Percentiles rank a stretch among this genome's conserved stretches.
Evolutionary conservation across 345 rosid species (phyloP).

Genomic region (Nasturtium officinale): DNA sequence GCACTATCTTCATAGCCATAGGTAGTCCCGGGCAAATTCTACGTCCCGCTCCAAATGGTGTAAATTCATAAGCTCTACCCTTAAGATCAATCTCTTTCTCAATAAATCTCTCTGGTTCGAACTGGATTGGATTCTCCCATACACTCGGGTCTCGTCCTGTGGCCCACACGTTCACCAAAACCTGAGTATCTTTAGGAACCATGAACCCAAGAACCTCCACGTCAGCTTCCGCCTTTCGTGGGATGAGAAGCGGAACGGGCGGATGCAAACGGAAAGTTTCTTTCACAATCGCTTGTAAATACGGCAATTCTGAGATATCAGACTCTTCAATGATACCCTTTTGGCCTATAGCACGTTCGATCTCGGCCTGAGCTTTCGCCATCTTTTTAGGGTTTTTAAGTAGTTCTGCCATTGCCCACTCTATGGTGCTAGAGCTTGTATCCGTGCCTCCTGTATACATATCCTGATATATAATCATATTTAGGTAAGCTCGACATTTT

Average conservation of each 20-base stretch:
- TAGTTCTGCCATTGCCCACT: slow-evolving; percentile 48
- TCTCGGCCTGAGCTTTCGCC: slow-evolving; percentile 37
- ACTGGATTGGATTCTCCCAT: slow-evolving; percentile 18
- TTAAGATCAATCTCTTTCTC: slow-evolving; percentile 11
- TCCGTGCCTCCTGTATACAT: slow-evolving; percentile 52
- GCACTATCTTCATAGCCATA: no score
- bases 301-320: slow-evolving; percentile 37
- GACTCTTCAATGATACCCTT: slow-evolving; percentile 41
- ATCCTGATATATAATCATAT: slow-evolving; percentile 37
- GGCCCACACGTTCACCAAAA: slow-evolving; percentile 47
- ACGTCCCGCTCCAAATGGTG: slow-evolving; percentile 14
- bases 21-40: no score
- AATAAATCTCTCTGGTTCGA: slow-evolving; percentile 30
- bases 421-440: slow-evolving; percentile 45
- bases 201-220: slow-evolving; percentile 38
- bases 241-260: slow-evolving; percentile 44
- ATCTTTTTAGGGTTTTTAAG: slow-evolving; percentile 29
- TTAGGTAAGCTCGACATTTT: no score
- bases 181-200: slow-evolving; percentile 43
- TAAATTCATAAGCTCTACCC: slow-evolving; percentile 26
- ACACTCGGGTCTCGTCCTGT: slow-evolving; percentile 26
- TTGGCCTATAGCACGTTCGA: slow-evolving; percentile 38
- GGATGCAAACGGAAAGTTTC: slow-evolving; percentile 56
- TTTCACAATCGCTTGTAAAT: slow-evolving; percentile 47
- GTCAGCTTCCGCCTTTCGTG: slow-evolving; percentile 36